Base-by-base conservation (phyloP, 768 basidiomycete genomes). In the Asterophora lycoperdoides region DNA sequence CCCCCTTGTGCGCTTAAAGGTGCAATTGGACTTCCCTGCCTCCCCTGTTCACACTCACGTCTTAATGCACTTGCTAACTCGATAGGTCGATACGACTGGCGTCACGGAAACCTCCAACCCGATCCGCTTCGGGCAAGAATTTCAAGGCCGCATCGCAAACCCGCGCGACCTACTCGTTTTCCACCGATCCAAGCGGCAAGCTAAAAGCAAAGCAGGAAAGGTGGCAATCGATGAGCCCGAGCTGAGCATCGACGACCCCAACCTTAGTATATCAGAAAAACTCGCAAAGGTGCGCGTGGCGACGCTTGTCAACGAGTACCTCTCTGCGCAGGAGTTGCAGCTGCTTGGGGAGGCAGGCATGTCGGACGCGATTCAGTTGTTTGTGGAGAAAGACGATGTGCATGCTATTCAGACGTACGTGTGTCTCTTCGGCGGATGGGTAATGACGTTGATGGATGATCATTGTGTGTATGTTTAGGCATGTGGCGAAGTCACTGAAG, bases 371-470 rank as follows among this genome's bases (percentile, higher is more conserved):
- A 93, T 99, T 44, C 85, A 90, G 71, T 77, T 85, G 67, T 98
- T 89, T 68, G 94, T 99, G 51, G 94, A 97, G 66, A 99, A 99
- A 75, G 95, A 97, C 60, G 93, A 96, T 65, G 83, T 81, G 23
- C 89, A 93, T 71, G 92, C 95, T 8, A 95, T 99, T 61, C 80
- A 84, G 55, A 78, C 73, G 93, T 93, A 55, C 56, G 87, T 78
- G 29, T 43, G 26, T 35, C 5, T 35, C 6, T 23, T 23, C 23
- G 23, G 3, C 23, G 3, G 23, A 23, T 23, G 41, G 37, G 37
- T 45, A 29, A 47, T 44, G 36, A 23, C 23, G 6, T 45, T 53
- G 36, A 49, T 44, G 46, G 15, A 45, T 28, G 17, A 33, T 36
- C 14, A 5, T 20, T 15, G 8, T n/a, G n/a, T n/a, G n/a, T n/a